phyloP scores from a whole-genome alignment of 1,139 yeast genomes.

The Nakaseomyces kungkrabaensis region DNA sequence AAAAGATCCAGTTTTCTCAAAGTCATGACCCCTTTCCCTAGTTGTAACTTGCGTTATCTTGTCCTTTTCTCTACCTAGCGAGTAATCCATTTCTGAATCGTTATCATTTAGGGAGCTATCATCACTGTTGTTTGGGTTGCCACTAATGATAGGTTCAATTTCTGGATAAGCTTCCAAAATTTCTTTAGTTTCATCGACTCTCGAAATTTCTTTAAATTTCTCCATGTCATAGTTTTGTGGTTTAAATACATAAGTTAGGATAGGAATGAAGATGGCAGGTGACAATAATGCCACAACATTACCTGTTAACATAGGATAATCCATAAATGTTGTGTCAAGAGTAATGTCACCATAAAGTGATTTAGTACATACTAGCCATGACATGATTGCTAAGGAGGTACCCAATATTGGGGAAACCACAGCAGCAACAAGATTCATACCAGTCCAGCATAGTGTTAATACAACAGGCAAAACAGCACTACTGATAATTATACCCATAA shows the following conservation, averaged over 20 bases:
- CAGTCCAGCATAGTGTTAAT: slow-evolving; percentile 57
- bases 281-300: slow-evolving; percentile 72
- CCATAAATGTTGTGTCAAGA: slow-evolving; percentile 60
- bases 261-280: slow-evolving; percentile 60
- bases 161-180: slow-evolving; percentile 20
- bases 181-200: slow-evolving; percentile 63
- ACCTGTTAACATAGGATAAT: slow-evolving; percentile 78
- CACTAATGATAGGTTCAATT: slow-evolving; percentile 21
- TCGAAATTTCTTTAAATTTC: slow-evolving; percentile 43
- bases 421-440: slow-evolving; percentile 55
- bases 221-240: slow-evolving; percentile 72
- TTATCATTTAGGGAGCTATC: slow-evolving; percentile 8
- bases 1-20: slow-evolving; percentile 14
- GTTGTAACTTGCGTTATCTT: slow-evolving; percentile 27
- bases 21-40: slow-evolving; percentile 22
- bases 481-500: slow-evolving; percentile 81
- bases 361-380: slow-evolving; percentile 58
- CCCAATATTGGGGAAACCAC: slow-evolving; percentile 53
- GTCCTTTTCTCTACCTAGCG: slow-evolving; percentile 13
- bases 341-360: slow-evolving; percentile 43
- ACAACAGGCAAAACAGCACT: slow-evolving; percentile 77
- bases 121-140: neutral
- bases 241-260: slow-evolving; percentile 52
- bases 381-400: slow-evolving; percentile 49
- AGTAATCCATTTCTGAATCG: slow-evolving; percentile 12